Conservation (phyloP, 164 flowering plant genomes). For the Tetracentron sinense region DNA sequence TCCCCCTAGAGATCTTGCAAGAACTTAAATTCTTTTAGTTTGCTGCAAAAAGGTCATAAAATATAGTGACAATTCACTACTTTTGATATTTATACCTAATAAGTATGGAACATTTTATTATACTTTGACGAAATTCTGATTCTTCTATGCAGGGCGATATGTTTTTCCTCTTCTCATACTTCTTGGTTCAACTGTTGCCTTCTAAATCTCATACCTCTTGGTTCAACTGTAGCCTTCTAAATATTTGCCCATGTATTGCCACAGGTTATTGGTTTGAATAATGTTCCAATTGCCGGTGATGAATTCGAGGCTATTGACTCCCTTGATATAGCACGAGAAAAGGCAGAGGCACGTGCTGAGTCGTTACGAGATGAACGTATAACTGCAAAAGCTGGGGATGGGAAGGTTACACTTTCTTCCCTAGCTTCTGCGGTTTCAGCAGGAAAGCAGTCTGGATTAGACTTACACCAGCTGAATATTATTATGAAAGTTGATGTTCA, state of each 20-base stretch:
- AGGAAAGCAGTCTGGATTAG: conserved; percentile 70
- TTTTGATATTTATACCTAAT: too few relatives aligned
- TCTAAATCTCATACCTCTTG: neutral
- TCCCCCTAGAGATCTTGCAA: too few relatives aligned
- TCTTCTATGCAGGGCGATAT: too few relatives aligned
- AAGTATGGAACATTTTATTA: too few relatives aligned
- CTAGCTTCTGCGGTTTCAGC: conserved; percentile 90
- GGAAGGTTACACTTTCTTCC: conserved; percentile 84
- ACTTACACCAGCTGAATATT: conserved; percentile 86
- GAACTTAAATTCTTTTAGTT: too few relatives aligned
- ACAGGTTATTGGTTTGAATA: conserved; percentile 79
- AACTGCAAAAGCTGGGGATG: conserved; percentile 81
- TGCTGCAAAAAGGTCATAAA: too few relatives aligned
- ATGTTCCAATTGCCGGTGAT: conserved; percentile 91
- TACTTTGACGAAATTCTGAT: too few relatives aligned
- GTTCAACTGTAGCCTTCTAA: neutral
- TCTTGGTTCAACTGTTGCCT: too few relatives aligned
- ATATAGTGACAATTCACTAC: too few relatives aligned
- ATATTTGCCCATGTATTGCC: conserved; percentile 2
- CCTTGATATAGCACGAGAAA: conserved; percentile 79
- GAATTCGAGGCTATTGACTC: conserved; percentile 82
- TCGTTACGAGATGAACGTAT: conserved; percentile 53
- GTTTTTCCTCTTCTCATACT: neutral
- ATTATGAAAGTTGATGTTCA: conserved; percentile 92
- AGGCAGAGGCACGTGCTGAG: conserved; percentile 64